Percentiles rank a stretch among this genome's conserved stretches.
phyloP scores from a whole-genome alignment of 1,284 basidiomycete species.

The Pascua guehoae region DNA sequence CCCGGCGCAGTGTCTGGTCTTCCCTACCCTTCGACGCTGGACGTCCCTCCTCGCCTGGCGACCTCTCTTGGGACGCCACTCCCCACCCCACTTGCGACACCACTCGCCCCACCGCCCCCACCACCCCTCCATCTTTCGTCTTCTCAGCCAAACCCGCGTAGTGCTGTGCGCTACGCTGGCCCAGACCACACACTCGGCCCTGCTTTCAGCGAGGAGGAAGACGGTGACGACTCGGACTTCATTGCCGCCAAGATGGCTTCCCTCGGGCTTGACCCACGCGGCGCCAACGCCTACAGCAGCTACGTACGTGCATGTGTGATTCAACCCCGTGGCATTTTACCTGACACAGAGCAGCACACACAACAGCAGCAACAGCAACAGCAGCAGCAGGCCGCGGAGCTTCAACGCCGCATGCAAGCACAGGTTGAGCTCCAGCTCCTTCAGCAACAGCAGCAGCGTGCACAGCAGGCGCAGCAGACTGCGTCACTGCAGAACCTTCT shows the following conservation, averaged over 20 bases:
- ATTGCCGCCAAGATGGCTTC: slow-evolving; percentile 41
- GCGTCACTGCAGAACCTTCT: slow-evolving; percentile 20
- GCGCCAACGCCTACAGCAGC: slow-evolving; percentile 3
- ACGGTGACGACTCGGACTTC: slow-evolving; percentile 42
- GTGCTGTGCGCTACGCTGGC: slow-evolving; percentile 21
- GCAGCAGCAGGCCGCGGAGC: slow-evolving; percentile 3
- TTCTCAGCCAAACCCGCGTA: slow-evolving; percentile 7
- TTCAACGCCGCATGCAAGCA: slow-evolving; percentile 13
- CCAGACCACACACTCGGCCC: slow-evolving; percentile 42
- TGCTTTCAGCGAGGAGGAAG: slow-evolving; percentile 42
- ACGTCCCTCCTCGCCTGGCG: slow-evolving; percentile 16
- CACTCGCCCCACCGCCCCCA: slow-evolving; percentile 14
- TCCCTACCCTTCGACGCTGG: slow-evolving; percentile 8
- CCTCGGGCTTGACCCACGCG: slow-evolving; percentile 27
- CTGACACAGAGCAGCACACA: neutral
- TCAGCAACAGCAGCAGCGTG: slow-evolving; percentile 11
- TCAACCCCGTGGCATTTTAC: neutral
- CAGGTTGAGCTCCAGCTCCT: slow-evolving; percentile 15
- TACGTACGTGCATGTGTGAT: neutral
- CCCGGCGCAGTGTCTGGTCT: slow-evolving; percentile 2
- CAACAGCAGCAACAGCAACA: slow-evolving; percentile 5
- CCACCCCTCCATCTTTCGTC: slow-evolving; percentile 11
- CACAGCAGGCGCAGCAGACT: slow-evolving; percentile 9
- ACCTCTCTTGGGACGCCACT: slow-evolving; percentile 7
- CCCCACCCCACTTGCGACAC: slow-evolving; percentile 10